Base-by-base conservation (phyloP, 352 stramenopile genomes). In the Globisporangium abappressorium region DNA sequence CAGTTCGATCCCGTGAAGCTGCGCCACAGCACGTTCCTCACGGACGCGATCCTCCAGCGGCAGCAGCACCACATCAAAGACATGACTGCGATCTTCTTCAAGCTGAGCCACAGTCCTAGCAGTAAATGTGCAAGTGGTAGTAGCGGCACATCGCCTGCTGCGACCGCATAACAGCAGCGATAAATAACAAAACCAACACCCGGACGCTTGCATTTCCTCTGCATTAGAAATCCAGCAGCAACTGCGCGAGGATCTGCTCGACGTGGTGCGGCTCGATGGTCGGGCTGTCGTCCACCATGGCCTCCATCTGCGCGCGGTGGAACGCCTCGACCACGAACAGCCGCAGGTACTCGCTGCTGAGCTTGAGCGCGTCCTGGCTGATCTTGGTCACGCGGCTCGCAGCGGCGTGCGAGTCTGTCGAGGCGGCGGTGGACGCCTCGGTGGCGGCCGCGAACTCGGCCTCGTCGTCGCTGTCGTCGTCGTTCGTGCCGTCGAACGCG, bases 281-380 rank as follows among this genome's bases (percentile, higher is more conserved):
- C 28, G 79, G 69, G 68, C 83, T 93, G 54, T 93, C 87, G 64
- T 95, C 87, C 36, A 95, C 84, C 86, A 93, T 94, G 43, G 87
- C 87, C 62, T 95, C 87, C 76, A 93, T 91, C 68, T 95, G 87
- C n/a, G 87, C 84, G 64, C 87, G 84, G 22, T 76, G 83, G 12
- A 94, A 61, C 4, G 87, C 87, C 53, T 94, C 84, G 26, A 93
- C 43, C 61, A 90, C 77, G 46, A 95, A 91, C n/a, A 94, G 73
- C 14, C 82, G 77, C 66, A 95, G 66, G 70, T 87, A 84, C 62
- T 95, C 87, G 60, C 77, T 74, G 71, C 81, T 92, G 34, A 95
- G 70, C 70, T 83, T 88, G 62, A 95, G 65, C n/a, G 84, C 80
- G 64, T 95, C 84, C 46, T 70, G 51, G 65, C 89, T 75, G 65